Evolutionary conservation across 2,329 filamentous ascomycete species (phyloP).

Genomic region (Exophiala spinifera): DNA sequence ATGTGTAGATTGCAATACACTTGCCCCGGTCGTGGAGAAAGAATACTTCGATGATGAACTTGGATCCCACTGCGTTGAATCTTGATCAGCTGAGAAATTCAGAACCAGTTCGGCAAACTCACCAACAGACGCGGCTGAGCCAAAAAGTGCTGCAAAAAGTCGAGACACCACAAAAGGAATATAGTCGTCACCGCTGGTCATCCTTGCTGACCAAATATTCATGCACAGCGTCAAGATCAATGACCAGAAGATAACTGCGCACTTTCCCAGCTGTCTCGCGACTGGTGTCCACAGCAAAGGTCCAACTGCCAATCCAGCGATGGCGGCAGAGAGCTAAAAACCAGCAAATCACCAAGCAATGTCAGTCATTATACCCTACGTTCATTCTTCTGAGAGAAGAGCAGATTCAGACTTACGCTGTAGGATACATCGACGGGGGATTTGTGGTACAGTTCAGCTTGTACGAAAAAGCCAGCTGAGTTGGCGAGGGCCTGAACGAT

Average conservation of each 20-base stretch:
- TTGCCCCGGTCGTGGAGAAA: slow-evolving; percentile 45
- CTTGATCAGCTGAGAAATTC: not conserved
- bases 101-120: too few relatives aligned
- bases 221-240: slow-evolving; percentile 21
- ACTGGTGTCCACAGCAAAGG: slow-evolving; percentile 27
- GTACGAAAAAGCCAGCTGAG: slow-evolving; percentile 8
- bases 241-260: slow-evolving; percentile 29
- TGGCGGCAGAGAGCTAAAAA: slow-evolving; percentile 18
- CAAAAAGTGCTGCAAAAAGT: slow-evolving; percentile 19
- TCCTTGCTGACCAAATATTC: slow-evolving; percentile 30
- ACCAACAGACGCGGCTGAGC: not conserved
- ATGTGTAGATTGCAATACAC: slow-evolving; percentile 39
- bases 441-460: slow-evolving; percentile 21
- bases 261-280: slow-evolving; percentile 21
- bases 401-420: too few relatives aligned
- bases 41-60: slow-evolving; percentile 41
- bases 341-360: too few relatives aligned
- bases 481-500: slow-evolving; percentile 3
- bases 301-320: slow-evolving; percentile 25
- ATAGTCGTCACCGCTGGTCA: slow-evolving; percentile 27
- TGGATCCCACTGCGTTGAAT: not conserved
- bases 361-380: too few relatives aligned
- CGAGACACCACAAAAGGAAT: slow-evolving; percentile 25
- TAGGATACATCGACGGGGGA: slow-evolving; percentile 22
- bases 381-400: too few relatives aligned